Evolutionary conservation across 768 basidiomycete species (phyloP).

Genomic region (Suillus variegatus): DNA sequence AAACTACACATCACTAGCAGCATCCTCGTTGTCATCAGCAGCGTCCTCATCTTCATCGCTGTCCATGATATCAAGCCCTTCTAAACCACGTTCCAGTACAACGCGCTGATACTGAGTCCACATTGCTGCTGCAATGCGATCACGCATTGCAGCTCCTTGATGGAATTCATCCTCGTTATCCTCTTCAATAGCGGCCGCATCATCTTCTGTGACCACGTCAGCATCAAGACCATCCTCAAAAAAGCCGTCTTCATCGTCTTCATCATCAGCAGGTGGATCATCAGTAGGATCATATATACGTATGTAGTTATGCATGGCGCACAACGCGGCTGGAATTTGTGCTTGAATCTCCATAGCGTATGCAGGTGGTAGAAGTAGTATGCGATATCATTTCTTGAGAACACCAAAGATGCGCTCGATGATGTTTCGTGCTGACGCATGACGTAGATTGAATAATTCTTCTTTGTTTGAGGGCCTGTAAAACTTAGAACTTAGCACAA

Average conservation of each 20-base stretch:
- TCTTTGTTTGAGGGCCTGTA: too few relatives aligned
- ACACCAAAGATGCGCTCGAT: too few relatives aligned
- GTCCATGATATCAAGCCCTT: neutral
- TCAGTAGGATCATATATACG: constrained; percentile 13
- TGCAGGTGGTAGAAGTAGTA: too few relatives aligned
- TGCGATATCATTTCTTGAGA: too few relatives aligned
- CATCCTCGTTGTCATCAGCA: neutral
- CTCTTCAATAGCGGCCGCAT: neutral
- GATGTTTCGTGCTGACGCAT: too few relatives aligned
- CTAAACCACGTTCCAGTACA: neutral
- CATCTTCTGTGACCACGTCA: neutral
- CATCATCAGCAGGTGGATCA: neutral
- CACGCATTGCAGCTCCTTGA: neutral
- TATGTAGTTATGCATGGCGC: constrained; percentile 29
- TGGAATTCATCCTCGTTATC: neutral
- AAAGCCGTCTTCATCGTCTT: neutral
- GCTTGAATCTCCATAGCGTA: constrained; percentile 16
- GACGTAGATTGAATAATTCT: too few relatives aligned
- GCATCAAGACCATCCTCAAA: neutral
- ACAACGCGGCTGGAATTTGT: constrained; percentile 20
- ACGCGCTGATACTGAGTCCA: neutral
- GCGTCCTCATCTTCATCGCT: neutral
- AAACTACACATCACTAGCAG: neutral
- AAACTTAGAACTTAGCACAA: too few relatives aligned
- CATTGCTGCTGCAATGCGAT: neutral